These are phyloP conservation scores for Scheffersomyces lignicola DNA, from an alignment of 1,139 yeast species.

Conservation along the genomic window DNA sequence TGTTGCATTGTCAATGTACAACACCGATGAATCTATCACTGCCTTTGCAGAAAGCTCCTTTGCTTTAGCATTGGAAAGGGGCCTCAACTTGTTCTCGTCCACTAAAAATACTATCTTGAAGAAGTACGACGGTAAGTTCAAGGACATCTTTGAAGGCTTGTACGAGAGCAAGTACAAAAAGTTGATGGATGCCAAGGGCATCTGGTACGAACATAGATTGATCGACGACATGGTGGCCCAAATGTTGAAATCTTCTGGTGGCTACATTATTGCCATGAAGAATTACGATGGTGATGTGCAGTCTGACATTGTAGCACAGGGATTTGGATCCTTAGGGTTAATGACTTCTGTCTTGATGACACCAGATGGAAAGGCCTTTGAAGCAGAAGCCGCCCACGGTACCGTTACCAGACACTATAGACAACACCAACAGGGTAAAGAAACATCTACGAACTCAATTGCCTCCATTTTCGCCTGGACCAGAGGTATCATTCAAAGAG, in stretches of 20 bases:
- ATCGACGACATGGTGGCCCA: constrained; percentile 99
- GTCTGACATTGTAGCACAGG: constrained; percentile 96
- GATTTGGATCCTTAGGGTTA: constrained; percentile 92
- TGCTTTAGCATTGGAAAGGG: constrained; percentile 78
- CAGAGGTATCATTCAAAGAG: constrained; percentile 89
- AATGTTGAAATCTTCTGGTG: constrained; percentile 94
- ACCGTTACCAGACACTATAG: constrained; percentile 96
- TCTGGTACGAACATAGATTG: constrained; percentile 95
- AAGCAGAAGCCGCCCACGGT: constrained; percentile 97
- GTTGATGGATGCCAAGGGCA: constrained; percentile 71
- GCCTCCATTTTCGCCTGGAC: constrained; percentile 99
- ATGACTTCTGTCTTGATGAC: constrained; percentile 95
- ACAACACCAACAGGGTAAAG: constrained; percentile 93
- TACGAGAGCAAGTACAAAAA: constrained; percentile 69
- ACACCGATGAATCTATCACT: constrained; percentile 84
- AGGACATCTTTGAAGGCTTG: constrained; percentile 84
- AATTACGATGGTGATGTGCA: constrained; percentile 98
- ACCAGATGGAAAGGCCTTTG: constrained; percentile 94
- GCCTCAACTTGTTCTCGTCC: constrained; percentile 77
- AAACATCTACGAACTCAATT: constrained; percentile 96
- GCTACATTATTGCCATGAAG: constrained; percentile 91
- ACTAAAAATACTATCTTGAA: constrained; percentile 95
- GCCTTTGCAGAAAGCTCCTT: constrained; percentile 94
- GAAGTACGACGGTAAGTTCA: constrained; percentile 91
- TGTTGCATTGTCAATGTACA: constrained; percentile 91